Base-by-base conservation (phyloP, 805 yeast genomes). In the Saccharomycopsis fibuligera region DNA sequence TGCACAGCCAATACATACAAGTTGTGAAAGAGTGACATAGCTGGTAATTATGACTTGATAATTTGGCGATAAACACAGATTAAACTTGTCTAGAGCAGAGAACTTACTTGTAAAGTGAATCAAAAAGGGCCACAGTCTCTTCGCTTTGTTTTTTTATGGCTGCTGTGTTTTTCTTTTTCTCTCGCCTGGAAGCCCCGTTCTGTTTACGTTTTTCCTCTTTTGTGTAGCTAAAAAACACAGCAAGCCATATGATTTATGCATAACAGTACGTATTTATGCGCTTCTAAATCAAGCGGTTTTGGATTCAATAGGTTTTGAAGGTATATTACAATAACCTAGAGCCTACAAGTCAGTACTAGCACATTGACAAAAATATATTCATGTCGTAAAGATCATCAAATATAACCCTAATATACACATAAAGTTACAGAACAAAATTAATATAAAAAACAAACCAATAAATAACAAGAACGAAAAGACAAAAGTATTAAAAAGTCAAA, bases 1-100 rank as follows among this genome's bases (percentile, higher is more conserved):
- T n/a, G n/a, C n/a, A n/a, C n/a, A n/a, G n/a, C n/a, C 31, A 12
- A 29, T 16, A 59, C 64, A 48, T 43, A 61, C 60, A 63, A 56
- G 38, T 61, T 62, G 41, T 63, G 67, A 45, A 63, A 61, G 35
- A 63, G 43, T 30, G 48, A 45, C 42, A 45, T 45, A 8, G 30
- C n/a, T n/a, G n/a, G n/a, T n/a, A n/a, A n/a, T n/a, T n/a, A n/a
- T n/a, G n/a, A n/a, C n/a, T n/a, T n/a, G n/a, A n/a, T n/a, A n/a
- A n/a, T n/a, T n/a, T n/a, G n/a, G n/a, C n/a, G n/a, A n/a, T n/a
- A n/a, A n/a, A n/a, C n/a, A n/a, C n/a, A n/a, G n/a, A n/a, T n/a
- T n/a, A n/a, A n/a, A n/a, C n/a, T n/a, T n/a, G n/a, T n/a, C n/a
- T n/a, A n/a, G n/a, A n/a, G n/a, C n/a, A n/a, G n/a, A n/a, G n/a